A percentile compares a stretch with the other conserved stretches of the same genome.
Conservation (phyloP, 208 protist species). For the Wallacemonas sp. region DNA sequence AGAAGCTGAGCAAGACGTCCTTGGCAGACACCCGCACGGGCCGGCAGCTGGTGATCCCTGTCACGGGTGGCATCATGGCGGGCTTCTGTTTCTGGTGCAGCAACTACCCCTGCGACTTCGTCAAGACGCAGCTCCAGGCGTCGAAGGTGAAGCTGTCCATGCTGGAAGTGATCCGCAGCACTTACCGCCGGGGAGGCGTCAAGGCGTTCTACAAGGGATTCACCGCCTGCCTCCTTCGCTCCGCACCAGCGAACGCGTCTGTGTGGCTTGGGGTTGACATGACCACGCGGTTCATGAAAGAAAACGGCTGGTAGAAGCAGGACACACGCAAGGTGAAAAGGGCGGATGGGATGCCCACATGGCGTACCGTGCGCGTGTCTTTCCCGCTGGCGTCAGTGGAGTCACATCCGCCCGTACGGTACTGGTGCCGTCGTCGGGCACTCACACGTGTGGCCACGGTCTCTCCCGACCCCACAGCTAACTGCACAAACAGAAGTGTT, state of each 20-base stretch:
- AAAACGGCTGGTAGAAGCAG: slow-evolving; percentile 27
- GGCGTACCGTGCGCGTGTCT: neutral
- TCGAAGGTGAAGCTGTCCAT: slow-evolving; percentile 26
- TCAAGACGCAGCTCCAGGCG: slow-evolving; percentile 70
- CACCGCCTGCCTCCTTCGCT: slow-evolving; percentile 58
- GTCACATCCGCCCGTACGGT: too few relatives aligned
- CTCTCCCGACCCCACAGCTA: too few relatives aligned
- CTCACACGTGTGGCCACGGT: too few relatives aligned
- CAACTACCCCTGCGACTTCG: slow-evolving; percentile 73
- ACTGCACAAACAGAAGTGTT: too few relatives aligned
- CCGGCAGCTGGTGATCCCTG: slow-evolving; percentile 42
- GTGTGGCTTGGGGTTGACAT: slow-evolving; percentile 69
- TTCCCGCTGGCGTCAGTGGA: too few relatives aligned
- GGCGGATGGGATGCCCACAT: neutral
- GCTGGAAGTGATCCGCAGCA: slow-evolving; percentile 25
- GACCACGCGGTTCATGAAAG: slow-evolving; percentile 38
- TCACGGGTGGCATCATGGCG: slow-evolving; percentile 50
- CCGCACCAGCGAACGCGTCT: slow-evolving; percentile 63
- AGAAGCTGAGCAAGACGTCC: slow-evolving; percentile 14
- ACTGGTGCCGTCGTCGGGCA: too few relatives aligned
- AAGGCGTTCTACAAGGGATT: slow-evolving; percentile 62
- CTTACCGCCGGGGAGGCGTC: slow-evolving; percentile 38
- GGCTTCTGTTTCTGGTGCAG: slow-evolving; percentile 65
- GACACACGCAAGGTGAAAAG: neutral
- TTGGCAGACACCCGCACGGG: slow-evolving; percentile 15